Evolutionary conservation across 1,284 basidiomycete species (phyloP), one percentile per base, ranked within the genome.

Genomic region (Marasmius tenuissimus): DNA sequence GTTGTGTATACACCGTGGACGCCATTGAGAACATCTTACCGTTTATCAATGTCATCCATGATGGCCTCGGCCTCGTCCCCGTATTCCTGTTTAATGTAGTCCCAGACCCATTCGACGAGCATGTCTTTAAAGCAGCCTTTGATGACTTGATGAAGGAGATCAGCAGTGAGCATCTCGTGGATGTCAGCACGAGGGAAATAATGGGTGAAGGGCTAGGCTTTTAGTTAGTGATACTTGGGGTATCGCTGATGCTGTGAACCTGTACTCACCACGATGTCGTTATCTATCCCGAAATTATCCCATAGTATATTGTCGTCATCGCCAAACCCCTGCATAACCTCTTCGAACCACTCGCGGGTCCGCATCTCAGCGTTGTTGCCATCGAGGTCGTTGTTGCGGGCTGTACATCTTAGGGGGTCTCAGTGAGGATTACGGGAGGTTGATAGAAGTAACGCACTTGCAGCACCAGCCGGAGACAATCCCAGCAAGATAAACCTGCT

Each of bases 41-140:
- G 63, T n/a, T 59, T 60, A 57, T 75, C 71, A 58, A 73, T 74
- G 37, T 74, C 71, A 27, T 67, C 61, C 1, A 73, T 58, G 11
- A 74, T 69, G 37, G 65, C 65, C 3, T 61, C 16, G 2, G 66
- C 72, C 1, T 48, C 27, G 49, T 70, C 56, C 0, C 64, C 65
- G 63, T 72, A 51, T 16, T 39, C 42, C 0, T 60, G 38, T 3
- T 47, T 18, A 11, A 74, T 38, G 54, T 72, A 74, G 18, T 69
- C 58, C 0, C 37, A 54, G 0, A 70, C 60, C 73, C 73, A 73
- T 0, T 59, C 63, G 0, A 73, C 70, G 1, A 73, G 58, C 56
- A 58, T 58, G 56, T 77, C 72, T 50, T 76, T 75, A 66, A 75
- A 75, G 3, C 71, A 67, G 1, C 75, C 74, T 61, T 76, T 75